phyloP scores from a whole-genome alignment of 1,139 yeast genomes.

The Wickerhamomyces sp. region DNA sequence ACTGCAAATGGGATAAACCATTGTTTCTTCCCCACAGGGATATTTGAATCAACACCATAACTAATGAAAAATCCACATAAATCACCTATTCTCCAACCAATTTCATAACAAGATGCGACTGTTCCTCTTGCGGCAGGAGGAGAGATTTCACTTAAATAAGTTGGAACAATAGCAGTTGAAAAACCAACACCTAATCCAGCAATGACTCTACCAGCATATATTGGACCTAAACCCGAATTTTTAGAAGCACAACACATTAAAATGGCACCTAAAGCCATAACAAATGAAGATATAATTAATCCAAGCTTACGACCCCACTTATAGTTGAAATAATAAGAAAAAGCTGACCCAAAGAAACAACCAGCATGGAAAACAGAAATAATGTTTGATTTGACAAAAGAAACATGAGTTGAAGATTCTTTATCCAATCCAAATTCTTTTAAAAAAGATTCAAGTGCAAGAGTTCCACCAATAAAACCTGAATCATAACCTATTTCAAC shows the following conservation, averaged over 20 bases:
- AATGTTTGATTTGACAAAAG: conserved; percentile 22
- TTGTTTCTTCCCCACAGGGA: conserved; percentile 18
- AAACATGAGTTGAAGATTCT: conserved; percentile 24
- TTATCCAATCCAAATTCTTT: conserved; percentile 31
- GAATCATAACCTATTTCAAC: conserved; percentile 38
- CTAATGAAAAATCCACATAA: conserved; percentile 41
- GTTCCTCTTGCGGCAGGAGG: conserved; percentile 45
- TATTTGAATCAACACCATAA: conserved; percentile 32
- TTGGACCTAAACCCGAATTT: conserved; percentile 26
- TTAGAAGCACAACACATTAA: conserved; percentile 32
- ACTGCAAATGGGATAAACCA: conserved; percentile 41
- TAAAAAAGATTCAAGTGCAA: conserved; percentile 31
- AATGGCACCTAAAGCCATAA: conserved; percentile 42
- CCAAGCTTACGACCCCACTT: conserved; percentile 36
- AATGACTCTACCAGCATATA: conserved; percentile 35
- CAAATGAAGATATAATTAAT: conserved; percentile 33
- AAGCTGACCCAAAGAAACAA: conserved; percentile 39
- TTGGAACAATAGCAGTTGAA: conserved; percentile 32
- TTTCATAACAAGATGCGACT: conserved; percentile 46
- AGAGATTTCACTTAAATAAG: conserved; percentile 30
- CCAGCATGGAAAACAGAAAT: conserved; percentile 33
- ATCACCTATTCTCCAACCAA: conserved; percentile 50
- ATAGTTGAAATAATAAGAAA: conserved; percentile 38
- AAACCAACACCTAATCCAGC: conserved; percentile 35
- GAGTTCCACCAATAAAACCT: conserved; percentile 39